phyloP scores from a whole-genome alignment of 106 monocot genomes.

The Gastrodia elata region DNA sequence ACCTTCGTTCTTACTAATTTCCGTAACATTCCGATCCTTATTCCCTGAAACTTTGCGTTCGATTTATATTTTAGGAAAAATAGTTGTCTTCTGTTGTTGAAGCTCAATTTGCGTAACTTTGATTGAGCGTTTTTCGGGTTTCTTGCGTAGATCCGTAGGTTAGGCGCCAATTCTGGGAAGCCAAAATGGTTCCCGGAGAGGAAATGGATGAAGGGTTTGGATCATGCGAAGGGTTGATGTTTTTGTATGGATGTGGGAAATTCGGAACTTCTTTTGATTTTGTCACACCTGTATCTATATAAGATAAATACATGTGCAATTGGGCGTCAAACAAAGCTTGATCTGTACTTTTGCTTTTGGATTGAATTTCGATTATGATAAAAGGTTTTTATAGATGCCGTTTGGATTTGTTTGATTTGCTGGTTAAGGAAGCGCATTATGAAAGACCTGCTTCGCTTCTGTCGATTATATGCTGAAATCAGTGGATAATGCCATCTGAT shows the following conservation, averaged over 20 bases:
- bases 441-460: too few species aligned
- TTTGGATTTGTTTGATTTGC: neutral
- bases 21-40: neutral
- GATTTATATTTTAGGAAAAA: neutral
- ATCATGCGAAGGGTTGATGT: neutral
- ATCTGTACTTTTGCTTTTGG: neutral
- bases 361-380: neutral
- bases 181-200: neutral
- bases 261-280: neutral
- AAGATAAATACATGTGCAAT: neutral
- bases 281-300: neutral
- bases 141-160: neutral
- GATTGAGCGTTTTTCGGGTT: neutral
- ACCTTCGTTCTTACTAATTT: neutral
- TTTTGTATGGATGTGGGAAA: neutral
- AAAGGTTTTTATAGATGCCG: neutral
- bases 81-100: neutral
- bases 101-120: neutral
- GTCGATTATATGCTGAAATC: too few species aligned
- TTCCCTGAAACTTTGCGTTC: neutral
- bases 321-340: neutral
- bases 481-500: neutral
- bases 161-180: neutral
- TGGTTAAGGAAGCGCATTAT: neutral
- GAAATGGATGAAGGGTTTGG: neutral